A percentile compares a stretch with the other conserved stretches of the same genome.
These are phyloP conservation scores for Phtheirospermum japonicum DNA, from an alignment of 257 asterid species.

Conservation along the genomic window DNA sequence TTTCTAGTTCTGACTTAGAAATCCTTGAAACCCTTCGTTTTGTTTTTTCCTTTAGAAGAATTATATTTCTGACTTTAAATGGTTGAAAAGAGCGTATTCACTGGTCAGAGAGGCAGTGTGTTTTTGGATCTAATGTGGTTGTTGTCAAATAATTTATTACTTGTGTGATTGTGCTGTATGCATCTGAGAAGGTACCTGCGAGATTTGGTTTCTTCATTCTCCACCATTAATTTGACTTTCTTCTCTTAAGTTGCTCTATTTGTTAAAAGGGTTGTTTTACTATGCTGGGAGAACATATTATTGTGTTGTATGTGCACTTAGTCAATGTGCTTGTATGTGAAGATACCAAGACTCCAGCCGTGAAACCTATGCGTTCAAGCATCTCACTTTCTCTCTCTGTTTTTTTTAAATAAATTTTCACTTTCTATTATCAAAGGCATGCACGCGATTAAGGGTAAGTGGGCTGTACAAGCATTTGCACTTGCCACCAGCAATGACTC, in stretches of 20 bases:
- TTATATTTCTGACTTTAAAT: too few species aligned
- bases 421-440: constrained; percentile 36
- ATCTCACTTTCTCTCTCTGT: not conserved
- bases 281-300: not conserved
- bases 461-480: constrained; percentile 76
- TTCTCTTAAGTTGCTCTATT: not conserved
- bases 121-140: too few species aligned
- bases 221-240: too few species aligned
- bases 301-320: not conserved
- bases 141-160: too few species aligned
- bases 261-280: not conserved
- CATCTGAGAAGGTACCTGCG: too few species aligned
- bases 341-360: not conserved
- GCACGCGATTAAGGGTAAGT: constrained; percentile 65
- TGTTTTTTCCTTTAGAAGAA: too few species aligned
- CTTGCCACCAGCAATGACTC: constrained; percentile 61
- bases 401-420: constrained; percentile 23
- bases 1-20: too few species aligned
- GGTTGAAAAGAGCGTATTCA: too few species aligned
- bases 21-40: not conserved
- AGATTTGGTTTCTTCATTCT: too few species aligned
- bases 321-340: not conserved
- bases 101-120: too few species aligned
- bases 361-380: not conserved
- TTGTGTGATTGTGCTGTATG: too few species aligned